Evolutionary conservation across 306 rosid genomes (phyloP).

Genomic region (Sophora flavescens): DNA sequence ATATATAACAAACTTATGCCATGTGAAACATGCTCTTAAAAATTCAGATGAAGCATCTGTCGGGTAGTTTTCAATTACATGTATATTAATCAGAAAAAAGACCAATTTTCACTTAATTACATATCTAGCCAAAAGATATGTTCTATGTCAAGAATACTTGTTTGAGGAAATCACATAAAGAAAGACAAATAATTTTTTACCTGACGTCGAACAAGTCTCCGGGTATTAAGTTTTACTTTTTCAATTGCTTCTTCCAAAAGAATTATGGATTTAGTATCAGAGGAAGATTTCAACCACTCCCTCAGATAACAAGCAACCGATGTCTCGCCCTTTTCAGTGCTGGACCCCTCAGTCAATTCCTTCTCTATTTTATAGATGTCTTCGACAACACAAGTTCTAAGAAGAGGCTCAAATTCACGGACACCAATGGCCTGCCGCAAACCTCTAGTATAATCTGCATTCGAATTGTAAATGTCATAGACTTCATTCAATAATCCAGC

Average conservation of each 20-base stretch:
- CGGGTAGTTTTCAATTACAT: background rate
- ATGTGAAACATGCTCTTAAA: conserved; percentile 14
- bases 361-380: conserved; percentile 41
- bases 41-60: conserved; percentile 3
- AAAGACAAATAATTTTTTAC: conserved; percentile 47
- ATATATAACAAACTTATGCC: conserved; percentile 9
- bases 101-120: conserved; percentile 34
- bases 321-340: conserved; percentile 49
- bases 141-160: conserved; percentile 17
- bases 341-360: conserved; percentile 43
- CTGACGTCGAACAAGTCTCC: conserved; percentile 91
- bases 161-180: conserved; percentile 4
- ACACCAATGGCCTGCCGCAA: conserved; percentile 89
- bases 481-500: conserved; percentile 88
- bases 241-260: conserved; percentile 77
- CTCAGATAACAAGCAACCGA: conserved; percentile 55
- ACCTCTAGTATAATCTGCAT: conserved; percentile 84
- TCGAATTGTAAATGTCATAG: conserved; percentile 64
- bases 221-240: conserved; percentile 80
- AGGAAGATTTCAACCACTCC: conserved; percentile 53
- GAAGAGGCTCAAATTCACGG: conserved; percentile 79
- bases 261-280: conserved; percentile 48
- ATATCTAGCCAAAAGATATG: conserved; percentile 29
- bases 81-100: conserved; percentile 33
- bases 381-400: conserved; percentile 44